Percentiles rank a stretch among this genome's conserved stretches.
Conservation (phyloP, 306 rosid genomes). For the Fragaria ananassa region DNA sequence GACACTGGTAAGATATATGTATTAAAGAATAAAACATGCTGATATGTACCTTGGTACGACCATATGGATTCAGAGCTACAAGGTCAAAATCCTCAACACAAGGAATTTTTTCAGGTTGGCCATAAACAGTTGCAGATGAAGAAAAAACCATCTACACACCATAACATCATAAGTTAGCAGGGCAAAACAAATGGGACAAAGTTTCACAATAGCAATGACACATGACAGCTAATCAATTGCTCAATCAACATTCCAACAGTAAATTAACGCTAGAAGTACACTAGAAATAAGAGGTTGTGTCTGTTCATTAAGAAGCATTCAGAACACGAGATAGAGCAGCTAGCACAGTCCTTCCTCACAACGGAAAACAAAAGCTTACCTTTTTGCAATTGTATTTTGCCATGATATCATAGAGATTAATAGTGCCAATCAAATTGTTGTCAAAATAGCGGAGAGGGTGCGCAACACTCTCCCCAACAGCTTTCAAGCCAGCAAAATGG, state of each 20-base stretch:
- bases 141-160: conserved; percentile 80
- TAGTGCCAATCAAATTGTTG: conserved; percentile 69
- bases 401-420: conserved; percentile 83
- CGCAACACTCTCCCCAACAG: conserved; percentile 82
- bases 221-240: not conserved
- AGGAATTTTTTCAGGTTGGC: conserved; percentile 83
- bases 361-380: conserved; percentile 32
- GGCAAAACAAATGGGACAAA: not conserved
- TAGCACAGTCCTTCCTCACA: no score
- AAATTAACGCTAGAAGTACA: not conserved
- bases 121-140: conserved; percentile 90
- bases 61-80: conserved; percentile 86
- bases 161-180: conserved; percentile 13
- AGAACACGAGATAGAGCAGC: not conserved
- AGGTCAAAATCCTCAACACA: conserved; percentile 73
- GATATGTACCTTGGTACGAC: conserved; percentile 68
- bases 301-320: not conserved
- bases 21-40: not conserved
- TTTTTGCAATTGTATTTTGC: conserved; percentile 69
- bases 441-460: conserved; percentile 69
- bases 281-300: not conserved
- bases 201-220: not conserved
- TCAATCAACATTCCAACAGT: not conserved
- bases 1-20: not conserved
- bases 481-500: conserved; percentile 88